phyloP scores from a whole-genome alignment of 129 eudicot genomes.

The Flaveria trinervia region DNA sequence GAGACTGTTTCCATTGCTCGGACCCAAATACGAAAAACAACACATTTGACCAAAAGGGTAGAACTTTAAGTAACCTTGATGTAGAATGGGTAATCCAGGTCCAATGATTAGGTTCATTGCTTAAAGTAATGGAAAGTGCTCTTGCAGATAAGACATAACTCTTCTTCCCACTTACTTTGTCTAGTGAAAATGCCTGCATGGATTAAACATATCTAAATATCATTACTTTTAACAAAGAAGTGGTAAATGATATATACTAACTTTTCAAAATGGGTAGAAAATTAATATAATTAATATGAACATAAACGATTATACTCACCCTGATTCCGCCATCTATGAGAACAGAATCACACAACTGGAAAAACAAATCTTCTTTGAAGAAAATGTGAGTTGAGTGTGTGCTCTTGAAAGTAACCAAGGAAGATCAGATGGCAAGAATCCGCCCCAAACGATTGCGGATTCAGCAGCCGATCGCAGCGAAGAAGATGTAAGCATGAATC shows the following conservation, averaged over 20 bases:
- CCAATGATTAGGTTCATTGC: constrained; percentile 53
- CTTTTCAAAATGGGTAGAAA: background rate
- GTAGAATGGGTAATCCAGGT: constrained; percentile 46
- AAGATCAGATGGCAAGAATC: constrained; percentile 36
- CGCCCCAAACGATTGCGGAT: constrained; percentile 28
- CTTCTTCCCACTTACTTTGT: constrained; percentile 50
- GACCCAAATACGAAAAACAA: background rate
- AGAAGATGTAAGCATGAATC: constrained; percentile 25
- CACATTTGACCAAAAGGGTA: constrained; percentile 11
- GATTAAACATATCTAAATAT: background rate
- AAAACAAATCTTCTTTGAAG: constrained; percentile 52
- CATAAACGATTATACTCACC: constrained; percentile 29
- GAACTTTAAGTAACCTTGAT: constrained; percentile 49
- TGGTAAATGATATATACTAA: background rate
- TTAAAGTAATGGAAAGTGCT: constrained; percentile 48
- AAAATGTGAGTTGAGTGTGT: constrained; percentile 36
- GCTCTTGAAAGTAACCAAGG: constrained; percentile 39
- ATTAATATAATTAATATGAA: background rate
- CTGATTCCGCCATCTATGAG: constrained; percentile 62
- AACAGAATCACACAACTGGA: constrained; percentile 46
- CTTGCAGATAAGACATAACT: constrained; percentile 49
- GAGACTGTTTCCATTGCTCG: no score
- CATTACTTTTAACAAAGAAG: no score
- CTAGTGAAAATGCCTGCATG: constrained; percentile 52
- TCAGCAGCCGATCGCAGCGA: constrained; percentile 28